Conservation (phyloP, 208 protist genomes). For the Crithidia bombi region DNA sequence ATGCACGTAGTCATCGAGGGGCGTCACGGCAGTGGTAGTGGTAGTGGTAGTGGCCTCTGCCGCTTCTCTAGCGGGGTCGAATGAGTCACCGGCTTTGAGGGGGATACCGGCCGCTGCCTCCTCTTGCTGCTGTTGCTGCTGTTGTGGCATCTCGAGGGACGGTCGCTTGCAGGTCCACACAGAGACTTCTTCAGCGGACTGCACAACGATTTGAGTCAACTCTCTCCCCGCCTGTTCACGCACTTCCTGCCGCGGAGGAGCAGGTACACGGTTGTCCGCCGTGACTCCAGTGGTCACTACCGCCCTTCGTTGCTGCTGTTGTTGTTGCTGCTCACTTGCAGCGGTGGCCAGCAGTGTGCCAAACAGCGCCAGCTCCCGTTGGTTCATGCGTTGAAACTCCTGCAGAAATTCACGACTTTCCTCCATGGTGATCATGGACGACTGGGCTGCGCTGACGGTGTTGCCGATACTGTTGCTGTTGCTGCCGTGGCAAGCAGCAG, state of each 20-base stretch:
- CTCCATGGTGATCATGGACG: constrained; percentile 36
- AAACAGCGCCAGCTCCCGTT: constrained; percentile 31
- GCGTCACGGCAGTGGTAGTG: no score
- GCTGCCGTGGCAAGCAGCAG: background rate
- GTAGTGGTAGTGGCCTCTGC: background rate
- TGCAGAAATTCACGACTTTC: constrained; percentile 26
- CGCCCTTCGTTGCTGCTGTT: constrained; percentile 1
- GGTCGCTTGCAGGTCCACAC: constrained; percentile 31
- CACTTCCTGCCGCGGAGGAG: background rate
- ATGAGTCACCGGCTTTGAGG: background rate
- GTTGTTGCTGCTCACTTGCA: constrained; percentile 24
- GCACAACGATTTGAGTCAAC: background rate
- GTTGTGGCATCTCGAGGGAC: background rate
- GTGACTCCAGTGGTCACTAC: background rate
- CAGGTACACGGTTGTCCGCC: background rate
- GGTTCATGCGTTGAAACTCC: constrained; percentile 33
- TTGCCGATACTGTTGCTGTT: background rate
- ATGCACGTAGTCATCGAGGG: background rate
- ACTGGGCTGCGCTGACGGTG: constrained; percentile 15
- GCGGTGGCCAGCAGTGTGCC: constrained; percentile 30
- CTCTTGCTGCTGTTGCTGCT: background rate
- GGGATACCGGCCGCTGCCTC: background rate
- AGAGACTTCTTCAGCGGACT: constrained; percentile 19
- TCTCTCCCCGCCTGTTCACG: background rate
- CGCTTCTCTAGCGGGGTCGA: background rate